These are phyloP conservation scores for Colletotrichum destructivum DNA, from an alignment of 2,329 filamentous ascomycete genomes.

Conservation along the genomic window DNA sequence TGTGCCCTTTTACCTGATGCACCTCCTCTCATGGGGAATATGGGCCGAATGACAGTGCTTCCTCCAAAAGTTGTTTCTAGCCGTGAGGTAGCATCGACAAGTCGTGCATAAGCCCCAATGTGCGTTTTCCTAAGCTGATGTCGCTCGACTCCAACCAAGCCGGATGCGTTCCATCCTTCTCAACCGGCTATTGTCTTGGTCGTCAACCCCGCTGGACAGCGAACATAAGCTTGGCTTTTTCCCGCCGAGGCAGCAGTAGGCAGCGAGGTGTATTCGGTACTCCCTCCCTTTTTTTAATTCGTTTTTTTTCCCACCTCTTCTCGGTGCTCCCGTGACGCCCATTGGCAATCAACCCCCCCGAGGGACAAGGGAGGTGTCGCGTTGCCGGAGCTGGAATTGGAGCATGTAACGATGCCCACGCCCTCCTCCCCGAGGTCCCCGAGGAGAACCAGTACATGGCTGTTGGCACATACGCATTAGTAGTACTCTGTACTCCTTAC, in stretches of 20 bases:
- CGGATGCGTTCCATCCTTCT: slow-evolving; percentile 24
- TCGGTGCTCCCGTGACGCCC: slow-evolving; percentile 13
- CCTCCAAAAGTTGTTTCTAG: not conserved
- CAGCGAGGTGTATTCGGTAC: not conserved
- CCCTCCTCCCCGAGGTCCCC: not conserved
- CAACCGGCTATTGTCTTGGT: slow-evolving; percentile 28
- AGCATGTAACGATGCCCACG: not conserved
- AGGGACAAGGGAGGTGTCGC: not conserved
- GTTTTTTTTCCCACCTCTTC: slow-evolving; percentile 7
- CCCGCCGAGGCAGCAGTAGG: not conserved
- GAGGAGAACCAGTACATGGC: not conserved
- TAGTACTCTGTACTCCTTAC: too few relatives aligned
- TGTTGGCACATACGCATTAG: not conserved
- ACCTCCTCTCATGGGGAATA: too few relatives aligned
- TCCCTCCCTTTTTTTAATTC: not conserved
- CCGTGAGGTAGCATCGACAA: too few relatives aligned
- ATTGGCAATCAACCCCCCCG: slow-evolving; percentile 28
- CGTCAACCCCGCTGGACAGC: not conserved
- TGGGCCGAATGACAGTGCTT: not conserved
- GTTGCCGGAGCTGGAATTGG: not conserved
- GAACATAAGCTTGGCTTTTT: too few relatives aligned
- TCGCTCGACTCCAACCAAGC: slow-evolving; percentile 24
- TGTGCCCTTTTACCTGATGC: not conserved
- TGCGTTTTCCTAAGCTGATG: not conserved
- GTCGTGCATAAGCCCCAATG: not conserved